phyloP scores from a whole-genome alignment of 768 basidiomycete genomes.

The Lentinula guzmanii region DNA sequence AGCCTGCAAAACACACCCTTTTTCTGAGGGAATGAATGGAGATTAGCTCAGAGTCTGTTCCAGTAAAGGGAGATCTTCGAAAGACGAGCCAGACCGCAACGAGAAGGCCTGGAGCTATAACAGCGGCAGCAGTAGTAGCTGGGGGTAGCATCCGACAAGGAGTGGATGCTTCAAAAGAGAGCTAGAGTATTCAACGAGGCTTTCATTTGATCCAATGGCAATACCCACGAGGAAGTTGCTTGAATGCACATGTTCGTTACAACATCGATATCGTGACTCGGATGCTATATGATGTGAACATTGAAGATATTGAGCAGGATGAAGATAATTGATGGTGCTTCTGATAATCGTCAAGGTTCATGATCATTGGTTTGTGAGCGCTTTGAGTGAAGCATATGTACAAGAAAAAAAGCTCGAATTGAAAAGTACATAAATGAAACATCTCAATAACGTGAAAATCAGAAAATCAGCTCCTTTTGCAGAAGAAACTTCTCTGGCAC shows the following conservation, averaged over 20 bases:
- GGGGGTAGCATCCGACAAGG: not conserved
- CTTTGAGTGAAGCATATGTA: no score
- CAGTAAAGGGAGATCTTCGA: not conserved
- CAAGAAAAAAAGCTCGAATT: no score
- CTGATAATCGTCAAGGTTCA: no score
- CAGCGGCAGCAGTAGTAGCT: no score
- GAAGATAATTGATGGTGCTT: no score
- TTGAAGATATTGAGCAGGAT: no score
- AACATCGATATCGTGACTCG: not conserved
- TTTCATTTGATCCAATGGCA: not conserved
- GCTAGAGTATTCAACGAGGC: not conserved
- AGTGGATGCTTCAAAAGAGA: no score
- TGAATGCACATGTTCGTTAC: not conserved
- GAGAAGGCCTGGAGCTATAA: not conserved
- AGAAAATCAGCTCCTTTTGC: not conserved
- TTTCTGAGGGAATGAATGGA: not conserved
- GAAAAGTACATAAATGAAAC: no score
- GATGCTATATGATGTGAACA: no score
- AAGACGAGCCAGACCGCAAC: not conserved
- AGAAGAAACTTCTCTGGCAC: not conserved
- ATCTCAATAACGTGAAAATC: not conserved
- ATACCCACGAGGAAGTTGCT: not conserved
- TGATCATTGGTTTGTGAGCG: no score
- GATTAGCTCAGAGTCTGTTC: not conserved
- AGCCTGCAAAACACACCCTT: not conserved